Evolutionary conservation across 345 rosid genomes (phyloP).

Genomic region (Salix viminalis): DNA sequence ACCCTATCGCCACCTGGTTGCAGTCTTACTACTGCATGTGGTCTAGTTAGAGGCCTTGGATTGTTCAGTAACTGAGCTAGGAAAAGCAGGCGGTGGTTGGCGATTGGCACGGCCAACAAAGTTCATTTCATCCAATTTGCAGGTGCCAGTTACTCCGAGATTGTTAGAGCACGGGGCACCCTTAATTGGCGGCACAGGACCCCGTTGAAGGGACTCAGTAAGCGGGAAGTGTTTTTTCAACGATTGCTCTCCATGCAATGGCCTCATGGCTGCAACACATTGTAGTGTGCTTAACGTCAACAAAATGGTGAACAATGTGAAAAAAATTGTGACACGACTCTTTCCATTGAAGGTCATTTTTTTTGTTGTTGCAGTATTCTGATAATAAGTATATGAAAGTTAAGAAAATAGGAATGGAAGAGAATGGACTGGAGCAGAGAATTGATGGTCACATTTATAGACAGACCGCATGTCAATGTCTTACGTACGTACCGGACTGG

Average conservation of each 20-base stretch:
- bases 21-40: not conserved
- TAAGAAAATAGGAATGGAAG: not conserved
- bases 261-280: conserved; percentile 21
- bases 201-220: conserved; percentile 17
- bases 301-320: conserved; percentile 1
- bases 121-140: conserved; percentile 16
- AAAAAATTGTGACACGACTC: not conserved
- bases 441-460: not conserved
- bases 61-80: not conserved
- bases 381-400: not conserved
- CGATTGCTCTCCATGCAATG: conserved; percentile 9
- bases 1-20: not conserved
- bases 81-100: conserved; percentile 7
- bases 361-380: not conserved
- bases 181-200: conserved; percentile 7
- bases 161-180: conserved; percentile 21
- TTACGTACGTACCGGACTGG: not conserved
- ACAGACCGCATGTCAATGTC: not conserved
- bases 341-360: not conserved
- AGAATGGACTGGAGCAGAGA: not conserved
- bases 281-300: conserved; percentile 1
- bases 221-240: conserved; percentile 3
- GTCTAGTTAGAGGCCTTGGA: not conserved
- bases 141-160: conserved; percentile 5
- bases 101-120: conserved; percentile 21